Evolutionary conservation across 495 filamentous ascomycete species (phyloP).

Genomic region (Talaromyces stipitatus): DNA sequence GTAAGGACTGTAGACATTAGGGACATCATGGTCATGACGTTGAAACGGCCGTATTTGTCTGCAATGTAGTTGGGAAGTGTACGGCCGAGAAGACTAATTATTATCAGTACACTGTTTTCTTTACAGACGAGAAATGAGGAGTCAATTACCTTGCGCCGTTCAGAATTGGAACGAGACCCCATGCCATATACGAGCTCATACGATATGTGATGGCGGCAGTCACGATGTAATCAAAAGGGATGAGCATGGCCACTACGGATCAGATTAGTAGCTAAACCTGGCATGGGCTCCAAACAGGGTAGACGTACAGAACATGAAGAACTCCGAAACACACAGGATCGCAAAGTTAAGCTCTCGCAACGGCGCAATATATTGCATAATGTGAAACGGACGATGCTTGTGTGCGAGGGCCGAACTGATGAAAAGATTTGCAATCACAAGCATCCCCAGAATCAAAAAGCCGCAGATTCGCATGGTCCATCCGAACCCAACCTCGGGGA

Average conservation of each 20-base stretch:
- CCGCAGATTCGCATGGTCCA: conserved; percentile 69
- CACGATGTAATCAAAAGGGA: conserved; percentile 68
- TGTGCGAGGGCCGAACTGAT: conserved; percentile 58
- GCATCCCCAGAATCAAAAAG: conserved; percentile 60
- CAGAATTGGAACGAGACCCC: conserved; percentile 62
- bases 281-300: conserved; percentile 41
- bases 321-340: conserved; percentile 56
- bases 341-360: conserved; percentile 56
- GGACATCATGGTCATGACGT: conserved; percentile 19
- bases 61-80: conserved; percentile 18
- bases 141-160: conserved; percentile 57
- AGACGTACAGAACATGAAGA: conserved; percentile 59
- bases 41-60: conserved; percentile 28
- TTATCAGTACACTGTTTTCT: no score
- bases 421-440: conserved; percentile 55
- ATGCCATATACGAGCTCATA: conserved; percentile 48
- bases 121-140: not conserved
- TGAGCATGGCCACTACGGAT: conserved; percentile 35
- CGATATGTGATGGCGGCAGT: conserved; percentile 45
- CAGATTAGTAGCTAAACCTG: conserved; percentile 22
- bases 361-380: conserved; percentile 52
- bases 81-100: conserved; percentile 21
- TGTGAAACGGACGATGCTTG: conserved; percentile 39
- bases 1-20: conserved; percentile 14
- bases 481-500: conserved; percentile 55